phyloP scores from a whole-genome alignment of 805 yeast species.

The Wickerhamiella azymoides region DNA sequence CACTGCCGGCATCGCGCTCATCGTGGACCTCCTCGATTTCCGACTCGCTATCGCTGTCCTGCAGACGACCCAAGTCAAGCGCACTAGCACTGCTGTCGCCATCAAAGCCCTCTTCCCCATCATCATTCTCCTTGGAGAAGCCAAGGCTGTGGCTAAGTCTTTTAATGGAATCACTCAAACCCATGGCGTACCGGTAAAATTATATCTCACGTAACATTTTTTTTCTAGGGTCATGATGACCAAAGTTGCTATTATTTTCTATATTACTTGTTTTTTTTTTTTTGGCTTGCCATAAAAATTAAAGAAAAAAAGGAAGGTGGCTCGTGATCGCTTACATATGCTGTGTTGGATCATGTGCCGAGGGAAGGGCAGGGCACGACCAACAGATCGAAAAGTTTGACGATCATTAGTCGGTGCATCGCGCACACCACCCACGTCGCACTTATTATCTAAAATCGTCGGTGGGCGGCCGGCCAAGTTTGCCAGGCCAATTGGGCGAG shows the following conservation, averaged over 20 bases:
- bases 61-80: constrained; percentile 17
- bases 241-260: not conserved
- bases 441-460: too few relatives aligned
- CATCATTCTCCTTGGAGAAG: constrained; percentile 7
- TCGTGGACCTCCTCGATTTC: constrained; percentile 30
- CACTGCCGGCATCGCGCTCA: constrained; percentile 37
- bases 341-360: not conserved
- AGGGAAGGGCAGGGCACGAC: too few relatives aligned
- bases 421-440: too few relatives aligned
- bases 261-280: too few relatives aligned
- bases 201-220: not conserved
- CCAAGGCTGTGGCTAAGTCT: constrained; percentile 17
- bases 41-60: constrained; percentile 25
- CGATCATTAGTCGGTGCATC: too few relatives aligned
- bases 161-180: constrained; percentile 19
- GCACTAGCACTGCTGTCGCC: not conserved
- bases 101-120: not conserved
- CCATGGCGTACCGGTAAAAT: constrained; percentile 10
- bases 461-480: too few relatives aligned
- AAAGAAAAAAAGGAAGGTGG: constrained; percentile 2
- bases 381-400: too few relatives aligned
- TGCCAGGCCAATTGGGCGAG: too few relatives aligned
- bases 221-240: not conserved
- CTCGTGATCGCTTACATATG: not conserved
- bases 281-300: too few relatives aligned